phyloP scores from a whole-genome alignment of 176 grass and related monocot species.

The Lolium perenne region DNA sequence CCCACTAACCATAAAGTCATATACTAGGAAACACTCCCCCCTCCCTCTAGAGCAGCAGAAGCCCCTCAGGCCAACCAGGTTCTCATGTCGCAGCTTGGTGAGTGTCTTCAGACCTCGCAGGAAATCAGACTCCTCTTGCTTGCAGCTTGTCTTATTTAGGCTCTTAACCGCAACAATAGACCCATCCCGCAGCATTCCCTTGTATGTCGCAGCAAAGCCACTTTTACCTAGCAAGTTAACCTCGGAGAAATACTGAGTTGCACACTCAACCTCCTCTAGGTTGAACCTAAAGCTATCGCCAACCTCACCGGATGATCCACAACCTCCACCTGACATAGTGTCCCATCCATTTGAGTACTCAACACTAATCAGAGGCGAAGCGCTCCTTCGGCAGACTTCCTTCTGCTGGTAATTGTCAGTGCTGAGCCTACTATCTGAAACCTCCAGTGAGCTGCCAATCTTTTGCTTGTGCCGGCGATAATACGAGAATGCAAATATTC shows the following conservation, averaged over 20 bases:
- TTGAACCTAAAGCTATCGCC: slow-evolving; percentile 87
- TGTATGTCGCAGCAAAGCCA: slow-evolving; percentile 75
- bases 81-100: slow-evolving; percentile 76
- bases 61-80: slow-evolving; percentile 77
- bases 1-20: slow-evolving; percentile 81
- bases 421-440: slow-evolving; percentile 90
- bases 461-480: slow-evolving; percentile 92
- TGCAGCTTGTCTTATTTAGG: slow-evolving; percentile 94
- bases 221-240: slow-evolving; percentile 92
- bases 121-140: slow-evolving; percentile 92
- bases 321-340: slow-evolving; percentile 54
- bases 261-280: slow-evolving; percentile 93
- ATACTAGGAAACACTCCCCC: slow-evolving; percentile 90
- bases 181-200: slow-evolving; percentile 83
- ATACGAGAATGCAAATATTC: slow-evolving; percentile 65
- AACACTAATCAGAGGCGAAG: slow-evolving; percentile 78
- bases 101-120: slow-evolving; percentile 86
- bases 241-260: slow-evolving; percentile 95
- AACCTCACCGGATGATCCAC: slow-evolving; percentile 69
- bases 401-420: slow-evolving; percentile 89
- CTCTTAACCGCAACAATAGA: slow-evolving; percentile 77
- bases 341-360: slow-evolving; percentile 89
- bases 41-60: slow-evolving; percentile 92
- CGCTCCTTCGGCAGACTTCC: slow-evolving; percentile 72
- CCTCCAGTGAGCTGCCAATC: slow-evolving; percentile 90